These are phyloP conservation scores for Austroboletus novae-zelandiae DNA, from an alignment of 1,284 basidiomycete species.

Conservation along the genomic window DNA sequence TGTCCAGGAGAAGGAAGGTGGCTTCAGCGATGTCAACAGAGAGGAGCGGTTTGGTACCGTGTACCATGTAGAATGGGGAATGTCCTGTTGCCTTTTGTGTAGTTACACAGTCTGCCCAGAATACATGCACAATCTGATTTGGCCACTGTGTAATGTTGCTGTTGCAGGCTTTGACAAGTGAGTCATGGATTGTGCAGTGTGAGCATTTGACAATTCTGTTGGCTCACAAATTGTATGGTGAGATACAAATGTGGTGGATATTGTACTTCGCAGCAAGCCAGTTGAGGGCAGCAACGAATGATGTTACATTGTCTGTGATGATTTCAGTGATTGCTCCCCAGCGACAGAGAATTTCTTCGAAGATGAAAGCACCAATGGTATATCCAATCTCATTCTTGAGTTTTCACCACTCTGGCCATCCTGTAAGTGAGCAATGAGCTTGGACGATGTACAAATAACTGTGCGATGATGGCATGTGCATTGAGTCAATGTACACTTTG, in stretches of 20 bases:
- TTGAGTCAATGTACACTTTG: neutral
- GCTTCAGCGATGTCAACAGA: slow-evolving; percentile 33
- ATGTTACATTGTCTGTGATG: slow-evolving; percentile 5
- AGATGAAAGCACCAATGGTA: neutral
- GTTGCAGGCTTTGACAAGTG: no score
- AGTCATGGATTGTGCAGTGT: no score
- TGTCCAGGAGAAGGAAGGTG: slow-evolving; percentile 21
- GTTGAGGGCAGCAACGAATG: neutral
- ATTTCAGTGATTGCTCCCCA: slow-evolving; percentile 2
- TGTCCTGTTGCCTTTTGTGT: neutral
- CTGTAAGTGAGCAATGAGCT: no score
- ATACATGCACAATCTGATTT: neutral
- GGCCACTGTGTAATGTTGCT: slow-evolving; percentile 8
- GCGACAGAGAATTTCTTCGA: no score
- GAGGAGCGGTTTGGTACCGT: slow-evolving; percentile 30
- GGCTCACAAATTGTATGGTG: no score
- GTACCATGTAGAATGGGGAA: slow-evolving; percentile 23
- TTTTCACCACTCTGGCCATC: no score
- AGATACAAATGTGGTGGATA: no score
- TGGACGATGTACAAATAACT: neutral
- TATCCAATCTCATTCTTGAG: slow-evolving; percentile 10
- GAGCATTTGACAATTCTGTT: no score
- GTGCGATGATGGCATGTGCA: neutral
- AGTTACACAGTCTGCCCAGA: slow-evolving; percentile 2
- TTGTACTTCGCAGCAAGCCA: slow-evolving; percentile 1